These are phyloP conservation scores for Fusarium scirpi DNA, from an alignment of 2,329 filamentous ascomycete species.

Conservation along the genomic window DNA sequence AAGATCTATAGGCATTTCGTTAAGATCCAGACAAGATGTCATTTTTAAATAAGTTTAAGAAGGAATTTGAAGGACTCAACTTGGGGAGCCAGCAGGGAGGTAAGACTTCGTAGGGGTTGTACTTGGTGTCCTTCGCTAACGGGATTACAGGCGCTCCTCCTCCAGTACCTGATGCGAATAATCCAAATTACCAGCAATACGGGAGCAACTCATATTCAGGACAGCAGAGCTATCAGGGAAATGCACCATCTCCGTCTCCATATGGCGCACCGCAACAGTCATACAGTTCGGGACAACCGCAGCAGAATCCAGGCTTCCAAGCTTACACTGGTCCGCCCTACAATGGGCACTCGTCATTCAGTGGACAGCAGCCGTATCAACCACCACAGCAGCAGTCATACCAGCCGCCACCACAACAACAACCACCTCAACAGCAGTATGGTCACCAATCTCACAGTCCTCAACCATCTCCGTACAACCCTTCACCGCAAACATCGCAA, in stretches of 20 bases:
- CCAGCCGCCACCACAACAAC: background rate
- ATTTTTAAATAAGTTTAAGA: slow-evolving; percentile 33
- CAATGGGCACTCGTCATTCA: background rate
- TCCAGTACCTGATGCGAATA: background rate
- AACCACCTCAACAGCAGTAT: background rate
- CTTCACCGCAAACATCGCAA: background rate
- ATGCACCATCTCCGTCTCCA: background rate
- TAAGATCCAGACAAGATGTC: background rate
- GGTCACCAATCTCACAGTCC: background rate
- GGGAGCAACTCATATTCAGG: background rate
- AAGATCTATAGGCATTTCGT: background rate
- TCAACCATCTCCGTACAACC: slow-evolving; percentile 2
- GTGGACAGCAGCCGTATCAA: background rate
- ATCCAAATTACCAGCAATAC: background rate
- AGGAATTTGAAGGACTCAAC: slow-evolving; percentile 34
- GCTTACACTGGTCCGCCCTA: background rate
- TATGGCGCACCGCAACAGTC: background rate
- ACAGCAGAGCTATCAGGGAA: slow-evolving; percentile 5
- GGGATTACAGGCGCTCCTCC: background rate
- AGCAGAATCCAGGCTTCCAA: slow-evolving; percentile 9
- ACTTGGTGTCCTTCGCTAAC: background rate
- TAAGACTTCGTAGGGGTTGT: background rate
- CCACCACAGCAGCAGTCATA: background rate
- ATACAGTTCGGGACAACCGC: background rate
- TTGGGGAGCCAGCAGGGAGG: slow-evolving; percentile 12